Evolutionary conservation across 345 rosid genomes (phyloP).

Genomic region (Moricandia moricandioides): DNA sequence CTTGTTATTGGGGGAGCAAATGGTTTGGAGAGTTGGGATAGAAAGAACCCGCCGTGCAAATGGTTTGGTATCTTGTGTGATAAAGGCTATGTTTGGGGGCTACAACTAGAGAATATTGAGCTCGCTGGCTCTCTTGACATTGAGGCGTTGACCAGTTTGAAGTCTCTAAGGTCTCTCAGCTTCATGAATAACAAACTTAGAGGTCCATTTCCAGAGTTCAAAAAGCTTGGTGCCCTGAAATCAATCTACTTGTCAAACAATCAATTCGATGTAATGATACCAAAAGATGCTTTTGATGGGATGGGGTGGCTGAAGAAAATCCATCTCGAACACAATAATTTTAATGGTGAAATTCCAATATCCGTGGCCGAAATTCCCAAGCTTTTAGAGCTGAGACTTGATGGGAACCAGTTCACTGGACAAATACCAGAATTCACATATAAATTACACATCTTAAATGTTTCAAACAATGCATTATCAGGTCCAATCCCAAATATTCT

Average conservation of each 20-base stretch:
- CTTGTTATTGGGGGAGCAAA: constrained; percentile 29
- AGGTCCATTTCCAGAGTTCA: constrained; percentile 61
- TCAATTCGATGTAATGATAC: constrained; percentile 55
- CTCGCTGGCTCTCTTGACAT: constrained; percentile 53
- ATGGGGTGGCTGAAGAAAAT: constrained; percentile 64
- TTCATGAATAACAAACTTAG: constrained; percentile 56
- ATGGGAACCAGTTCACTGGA: constrained; percentile 62
- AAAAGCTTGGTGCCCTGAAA: constrained; percentile 47
- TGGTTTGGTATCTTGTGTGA: constrained; percentile 71
- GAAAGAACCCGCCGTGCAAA: constrained; percentile 42
- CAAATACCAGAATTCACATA: constrained; percentile 51
- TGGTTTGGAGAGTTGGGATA: constrained; percentile 48
- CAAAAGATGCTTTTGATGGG: constrained; percentile 52
- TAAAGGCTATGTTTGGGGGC: constrained; percentile 51
- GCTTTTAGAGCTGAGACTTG: constrained; percentile 59
- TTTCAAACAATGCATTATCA: constrained; percentile 54
- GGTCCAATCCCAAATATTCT: constrained; percentile 63
- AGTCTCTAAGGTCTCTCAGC: constrained; percentile 53
- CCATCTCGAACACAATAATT: constrained; percentile 49
- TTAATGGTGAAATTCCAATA: constrained; percentile 60
- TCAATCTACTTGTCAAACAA: constrained; percentile 63
- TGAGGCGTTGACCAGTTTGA: constrained; percentile 38
- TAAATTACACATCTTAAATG: constrained; percentile 37
- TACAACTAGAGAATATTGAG: constrained; percentile 60
- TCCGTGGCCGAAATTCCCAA: constrained; percentile 50